Evolutionary conservation across 805 yeast genomes (phyloP).

Genomic region (Blastobotrys terrestris): DNA sequence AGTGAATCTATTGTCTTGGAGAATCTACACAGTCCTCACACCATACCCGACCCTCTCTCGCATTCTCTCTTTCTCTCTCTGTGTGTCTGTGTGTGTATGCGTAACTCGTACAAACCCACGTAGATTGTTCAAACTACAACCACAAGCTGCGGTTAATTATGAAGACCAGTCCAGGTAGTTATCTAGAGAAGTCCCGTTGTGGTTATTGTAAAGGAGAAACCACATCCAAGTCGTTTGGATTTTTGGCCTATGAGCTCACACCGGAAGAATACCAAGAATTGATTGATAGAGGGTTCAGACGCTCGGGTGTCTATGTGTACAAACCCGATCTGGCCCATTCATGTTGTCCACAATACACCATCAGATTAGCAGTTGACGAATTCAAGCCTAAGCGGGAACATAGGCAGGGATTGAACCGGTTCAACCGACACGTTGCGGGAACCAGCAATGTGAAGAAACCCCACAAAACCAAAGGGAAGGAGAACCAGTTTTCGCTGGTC

Average conservation of each 20-base stretch:
- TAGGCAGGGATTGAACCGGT: constrained; percentile 57
- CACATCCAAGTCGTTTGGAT: constrained; percentile 20
- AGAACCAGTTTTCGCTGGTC: constrained; percentile 27
- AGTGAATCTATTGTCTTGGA: too few species aligned
- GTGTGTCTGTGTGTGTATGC: too few species aligned
- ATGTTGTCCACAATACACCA: constrained; percentile 78
- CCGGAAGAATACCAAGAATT: constrained; percentile 53
- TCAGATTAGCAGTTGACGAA: constrained; percentile 48
- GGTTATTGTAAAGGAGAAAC: constrained; percentile 61
- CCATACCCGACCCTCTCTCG: too few species aligned
- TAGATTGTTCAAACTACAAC: too few species aligned
- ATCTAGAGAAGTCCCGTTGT: constrained; percentile 34
- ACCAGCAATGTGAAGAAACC: not conserved
- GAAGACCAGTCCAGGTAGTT: constrained; percentile 8
- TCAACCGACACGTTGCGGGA: constrained; percentile 26
- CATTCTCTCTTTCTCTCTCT: too few species aligned
- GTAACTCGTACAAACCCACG: too few species aligned
- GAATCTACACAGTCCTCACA: too few species aligned
- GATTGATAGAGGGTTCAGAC: constrained; percentile 68
- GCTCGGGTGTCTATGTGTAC: constrained; percentile 68
- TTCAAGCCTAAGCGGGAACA: constrained; percentile 58
- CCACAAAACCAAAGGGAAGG: constrained; percentile 16
- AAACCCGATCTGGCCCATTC: constrained; percentile 61
- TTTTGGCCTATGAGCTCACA: constrained; percentile 41
- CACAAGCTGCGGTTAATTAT: not conserved